Percentiles rank a stretch among this genome's conserved stretches.
Conservation (phyloP, 2,329 filamentous ascomycete species). For the Claviceps digitariae region DNA sequence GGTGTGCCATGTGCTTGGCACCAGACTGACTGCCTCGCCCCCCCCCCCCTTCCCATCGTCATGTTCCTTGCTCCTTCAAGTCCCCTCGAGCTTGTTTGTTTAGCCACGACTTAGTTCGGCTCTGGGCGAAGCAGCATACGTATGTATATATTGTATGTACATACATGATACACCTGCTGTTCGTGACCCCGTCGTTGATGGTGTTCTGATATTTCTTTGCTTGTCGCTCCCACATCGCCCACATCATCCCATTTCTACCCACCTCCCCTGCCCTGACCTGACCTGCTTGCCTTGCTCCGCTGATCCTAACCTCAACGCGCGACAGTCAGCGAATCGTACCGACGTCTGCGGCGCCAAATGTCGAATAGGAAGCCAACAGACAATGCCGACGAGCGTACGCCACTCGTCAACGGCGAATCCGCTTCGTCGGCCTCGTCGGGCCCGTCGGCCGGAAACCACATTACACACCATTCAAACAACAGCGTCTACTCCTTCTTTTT, state of each 20-base stretch:
- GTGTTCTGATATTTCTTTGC: neutral
- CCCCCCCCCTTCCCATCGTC: neutral
- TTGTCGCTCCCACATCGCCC: neutral
- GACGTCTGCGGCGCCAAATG: slow-evolving; percentile 13
- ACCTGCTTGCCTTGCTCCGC: neutral
- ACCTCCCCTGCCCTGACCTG: neutral
- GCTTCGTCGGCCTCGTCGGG: slow-evolving; percentile 11
- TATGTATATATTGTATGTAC: too few species aligned
- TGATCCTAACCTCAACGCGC: neutral
- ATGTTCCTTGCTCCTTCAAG: neutral
- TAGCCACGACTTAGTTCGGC: neutral
- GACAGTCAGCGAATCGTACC: slow-evolving; percentile 6
- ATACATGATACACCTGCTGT: neutral
- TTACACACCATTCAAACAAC: slow-evolving; percentile 11
- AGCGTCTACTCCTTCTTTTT: slow-evolving; percentile 31
- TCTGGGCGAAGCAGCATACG: neutral
- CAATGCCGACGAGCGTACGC: slow-evolving; percentile 25
- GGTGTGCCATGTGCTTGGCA: neutral
- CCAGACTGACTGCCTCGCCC: neutral
- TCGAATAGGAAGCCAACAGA: slow-evolving; percentile 19
- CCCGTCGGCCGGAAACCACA: slow-evolving; percentile 9
- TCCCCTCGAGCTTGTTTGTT: neutral
- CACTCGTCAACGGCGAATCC: slow-evolving; percentile 27
- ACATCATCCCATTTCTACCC: neutral
- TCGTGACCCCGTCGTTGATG: neutral